Evolutionary conservation across 257 asterid genomes (phyloP).

Genomic region (Nicotiana tomentosiformis): DNA sequence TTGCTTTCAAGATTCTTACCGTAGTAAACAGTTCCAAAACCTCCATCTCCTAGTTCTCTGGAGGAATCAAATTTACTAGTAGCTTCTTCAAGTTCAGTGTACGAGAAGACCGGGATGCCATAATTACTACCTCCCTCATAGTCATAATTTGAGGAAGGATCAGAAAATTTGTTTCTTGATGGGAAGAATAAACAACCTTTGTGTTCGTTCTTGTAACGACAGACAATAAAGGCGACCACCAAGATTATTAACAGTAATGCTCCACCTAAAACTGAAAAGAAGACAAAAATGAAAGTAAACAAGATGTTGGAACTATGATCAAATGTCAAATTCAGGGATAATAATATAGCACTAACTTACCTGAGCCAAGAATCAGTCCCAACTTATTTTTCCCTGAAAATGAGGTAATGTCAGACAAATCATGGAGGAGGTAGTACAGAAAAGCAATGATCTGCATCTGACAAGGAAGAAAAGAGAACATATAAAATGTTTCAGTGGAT

Average conservation of each 20-base stretch:
- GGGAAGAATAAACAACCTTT: constrained; percentile 12
- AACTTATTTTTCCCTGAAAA: neutral
- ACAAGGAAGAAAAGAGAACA: neutral
- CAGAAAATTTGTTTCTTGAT: constrained; percentile 32
- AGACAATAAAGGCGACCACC: constrained; percentile 1
- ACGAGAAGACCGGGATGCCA: constrained; percentile 60
- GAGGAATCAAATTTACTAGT: constrained; percentile 50
- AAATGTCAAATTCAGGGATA: neutral
- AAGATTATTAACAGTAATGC: constrained; percentile 18
- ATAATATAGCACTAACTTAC: constrained; percentile 9
- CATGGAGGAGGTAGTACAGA: neutral
- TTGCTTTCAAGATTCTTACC: constrained; percentile 37
- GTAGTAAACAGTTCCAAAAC: constrained; percentile 69
- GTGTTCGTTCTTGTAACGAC: constrained; percentile 30
- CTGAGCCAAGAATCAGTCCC: constrained; percentile 10
- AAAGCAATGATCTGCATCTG: neutral
- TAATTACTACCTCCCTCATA: constrained; percentile 33
- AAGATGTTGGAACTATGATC: neutral
- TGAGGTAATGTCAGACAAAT: neutral
- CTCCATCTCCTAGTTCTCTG: constrained; percentile 75
- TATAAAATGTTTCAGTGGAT: neutral
- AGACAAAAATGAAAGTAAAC: constrained; percentile 1
- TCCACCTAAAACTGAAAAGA: constrained; percentile 30
- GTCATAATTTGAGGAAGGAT: constrained; percentile 36
- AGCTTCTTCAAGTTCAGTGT: constrained; percentile 51